phyloP scores from a whole-genome alignment of 352 stramenopile genomes.

The Thraustochytrium striatum region DNA sequence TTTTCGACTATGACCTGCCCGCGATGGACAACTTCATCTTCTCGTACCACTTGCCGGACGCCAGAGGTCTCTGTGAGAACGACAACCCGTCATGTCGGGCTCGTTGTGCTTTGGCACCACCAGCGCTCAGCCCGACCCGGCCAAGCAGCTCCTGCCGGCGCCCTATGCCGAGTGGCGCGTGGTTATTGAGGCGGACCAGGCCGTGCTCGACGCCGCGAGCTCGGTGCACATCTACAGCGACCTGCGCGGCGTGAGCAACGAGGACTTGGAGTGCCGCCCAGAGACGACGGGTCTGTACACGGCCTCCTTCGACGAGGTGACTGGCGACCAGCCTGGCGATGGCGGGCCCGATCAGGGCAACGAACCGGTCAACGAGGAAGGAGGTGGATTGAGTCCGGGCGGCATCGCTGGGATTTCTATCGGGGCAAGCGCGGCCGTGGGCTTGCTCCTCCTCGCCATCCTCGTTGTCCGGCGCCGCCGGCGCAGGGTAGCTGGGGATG shows the following conservation, averaged over 20 bases:
- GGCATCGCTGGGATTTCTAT: no score
- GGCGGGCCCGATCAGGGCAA: no score
- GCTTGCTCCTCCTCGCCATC: no score
- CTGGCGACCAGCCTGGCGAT: no score
- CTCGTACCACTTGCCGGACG: background rate
- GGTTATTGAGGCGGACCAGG: background rate
- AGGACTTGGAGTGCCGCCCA: background rate
- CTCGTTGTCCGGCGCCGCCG: no score
- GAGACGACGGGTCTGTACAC: background rate
- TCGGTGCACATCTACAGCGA: background rate
- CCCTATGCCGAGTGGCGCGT: background rate
- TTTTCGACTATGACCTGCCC: background rate
- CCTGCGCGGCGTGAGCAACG: background rate
- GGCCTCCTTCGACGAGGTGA: no score
- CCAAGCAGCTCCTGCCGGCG: background rate
- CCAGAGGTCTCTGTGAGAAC: background rate
- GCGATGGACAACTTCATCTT: background rate
- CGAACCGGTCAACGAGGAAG: no score
- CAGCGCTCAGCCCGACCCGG: background rate
- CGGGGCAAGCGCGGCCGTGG: no score
- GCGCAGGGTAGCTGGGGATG: no score
- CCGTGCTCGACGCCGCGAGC: no score
- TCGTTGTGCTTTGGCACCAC: background rate
- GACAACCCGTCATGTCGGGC: background rate
- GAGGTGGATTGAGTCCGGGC: no score